Conservation (phyloP, 2,329 filamentous ascomycete species). For the Pyrenochaeta sp. region DNA sequence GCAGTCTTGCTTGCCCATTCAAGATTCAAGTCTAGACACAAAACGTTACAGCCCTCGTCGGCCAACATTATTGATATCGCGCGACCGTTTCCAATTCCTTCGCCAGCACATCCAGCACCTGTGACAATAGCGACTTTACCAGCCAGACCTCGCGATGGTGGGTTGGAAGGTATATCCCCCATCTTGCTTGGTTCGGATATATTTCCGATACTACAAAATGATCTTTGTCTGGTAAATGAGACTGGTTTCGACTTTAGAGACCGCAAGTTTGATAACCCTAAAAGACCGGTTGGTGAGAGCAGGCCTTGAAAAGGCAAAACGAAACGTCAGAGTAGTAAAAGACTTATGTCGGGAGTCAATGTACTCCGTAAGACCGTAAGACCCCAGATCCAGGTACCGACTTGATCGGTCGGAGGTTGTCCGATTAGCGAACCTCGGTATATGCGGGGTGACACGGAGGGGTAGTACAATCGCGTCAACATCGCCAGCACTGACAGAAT, state of each 20-base stretch:
- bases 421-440: slow-evolving; percentile 1
- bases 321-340: too few species aligned
- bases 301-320: too few species aligned
- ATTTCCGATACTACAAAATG: too few species aligned
- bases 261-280: too few species aligned
- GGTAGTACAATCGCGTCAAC: slow-evolving; percentile 4
- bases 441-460: slow-evolving; percentile 14
- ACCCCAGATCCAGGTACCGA: too few species aligned
- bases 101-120: slow-evolving; percentile 63
- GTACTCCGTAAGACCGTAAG: too few species aligned
- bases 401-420: not conserved
- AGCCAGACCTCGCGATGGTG: slow-evolving; percentile 51
- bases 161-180: slow-evolving; percentile 21
- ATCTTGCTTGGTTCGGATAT: slow-evolving; percentile 3
- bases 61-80: slow-evolving; percentile 67
- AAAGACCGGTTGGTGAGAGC: too few species aligned
- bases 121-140: slow-evolving; percentile 63
- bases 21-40: slow-evolving; percentile 65
- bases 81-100: slow-evolving; percentile 68
- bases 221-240: too few species aligned
- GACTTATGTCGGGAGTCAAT: too few species aligned
- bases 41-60: slow-evolving; percentile 63
- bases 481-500: not conserved
- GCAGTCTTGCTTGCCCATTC: slow-evolving; percentile 62
- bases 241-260: too few species aligned